Evolutionary conservation across 2,329 filamentous ascomycete species (phyloP).

Genomic region (Sclerotinia subarctica): DNA sequence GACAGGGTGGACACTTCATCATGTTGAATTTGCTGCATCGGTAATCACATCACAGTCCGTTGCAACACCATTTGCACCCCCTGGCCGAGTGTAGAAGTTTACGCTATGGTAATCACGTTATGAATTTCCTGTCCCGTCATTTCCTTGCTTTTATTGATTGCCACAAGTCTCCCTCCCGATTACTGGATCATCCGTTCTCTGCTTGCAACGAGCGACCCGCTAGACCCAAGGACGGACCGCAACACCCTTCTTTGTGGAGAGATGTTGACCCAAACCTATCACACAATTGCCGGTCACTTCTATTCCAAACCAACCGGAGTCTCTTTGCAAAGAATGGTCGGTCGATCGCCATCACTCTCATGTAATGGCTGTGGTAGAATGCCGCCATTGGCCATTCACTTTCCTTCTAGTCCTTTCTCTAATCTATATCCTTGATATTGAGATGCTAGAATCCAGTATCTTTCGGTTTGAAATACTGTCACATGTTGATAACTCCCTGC

Average conservation of each 20-base stretch:
- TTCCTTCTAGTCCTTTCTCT: slow-evolving; percentile 19
- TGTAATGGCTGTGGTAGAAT: slow-evolving; percentile 2
- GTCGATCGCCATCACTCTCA: slow-evolving; percentile 13
- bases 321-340: slow-evolving; percentile 1
- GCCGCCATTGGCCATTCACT: slow-evolving; percentile 5
- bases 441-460: slow-evolving; percentile 12
- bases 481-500: slow-evolving; percentile 21
- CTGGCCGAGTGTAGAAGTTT: slow-evolving; percentile 28
- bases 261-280: slow-evolving; percentile 22
- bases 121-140: slow-evolving; percentile 30
- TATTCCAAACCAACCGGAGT: slow-evolving; percentile 29
- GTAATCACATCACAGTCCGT: slow-evolving; percentile 20
- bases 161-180: slow-evolving; percentile 23
- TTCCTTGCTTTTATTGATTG: slow-evolving; percentile 23
- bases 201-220: slow-evolving; percentile 25
- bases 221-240: slow-evolving; percentile 24
- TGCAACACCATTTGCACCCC: slow-evolving; percentile 24
- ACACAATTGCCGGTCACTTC: slow-evolving; percentile 29
- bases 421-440: slow-evolving; percentile 23
- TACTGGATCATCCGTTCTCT: slow-evolving; percentile 27
- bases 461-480: slow-evolving; percentile 18
- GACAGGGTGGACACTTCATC: slow-evolving; percentile 27
- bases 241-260: slow-evolving; percentile 25
- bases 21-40: slow-evolving; percentile 26
- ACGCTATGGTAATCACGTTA: slow-evolving; percentile 36